Evolutionary conservation across 106 monocot species (phyloP).

Genomic region (Apostasia ramifera): DNA sequence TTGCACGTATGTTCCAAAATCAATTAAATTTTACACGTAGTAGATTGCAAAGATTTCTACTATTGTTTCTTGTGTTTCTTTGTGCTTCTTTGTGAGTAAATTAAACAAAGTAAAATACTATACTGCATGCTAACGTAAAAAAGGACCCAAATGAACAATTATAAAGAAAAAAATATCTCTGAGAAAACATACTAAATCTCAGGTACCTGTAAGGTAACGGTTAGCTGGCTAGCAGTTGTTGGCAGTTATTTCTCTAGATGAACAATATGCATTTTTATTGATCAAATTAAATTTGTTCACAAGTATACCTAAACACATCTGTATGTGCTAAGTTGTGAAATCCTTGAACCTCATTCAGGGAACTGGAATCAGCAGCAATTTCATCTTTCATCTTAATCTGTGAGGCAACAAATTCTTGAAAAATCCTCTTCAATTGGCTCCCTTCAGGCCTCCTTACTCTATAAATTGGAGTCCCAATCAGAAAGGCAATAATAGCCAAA

Average conservation of each 20-base stretch:
- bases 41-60: no score
- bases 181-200: no score
- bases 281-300: neutral
- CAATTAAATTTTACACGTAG: no score
- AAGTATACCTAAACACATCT: conserved; percentile 25
- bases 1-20: no score
- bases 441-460: conserved; percentile 11
- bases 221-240: no score
- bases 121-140: no score
- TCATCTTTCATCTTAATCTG: conserved; percentile 14
- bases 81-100: no score
- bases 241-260: neutral
- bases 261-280: neutral
- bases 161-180: no score
- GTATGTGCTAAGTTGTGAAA: conserved; percentile 12
- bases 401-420: conserved; percentile 10
- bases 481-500: conserved; percentile 19
- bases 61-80: no score
- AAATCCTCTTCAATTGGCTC: conserved; percentile 17
- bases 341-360: conserved; percentile 17
- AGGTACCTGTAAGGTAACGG: no score
- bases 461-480: conserved; percentile 21
- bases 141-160: no score
- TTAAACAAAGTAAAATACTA: no score
- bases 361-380: conserved; percentile 8